Percentiles rank a stretch among this genome's conserved stretches.
These are phyloP conservation scores for Theileria annulata DNA, from an alignment of 169 alveolate genomes.

Conservation along the genomic window DNA sequence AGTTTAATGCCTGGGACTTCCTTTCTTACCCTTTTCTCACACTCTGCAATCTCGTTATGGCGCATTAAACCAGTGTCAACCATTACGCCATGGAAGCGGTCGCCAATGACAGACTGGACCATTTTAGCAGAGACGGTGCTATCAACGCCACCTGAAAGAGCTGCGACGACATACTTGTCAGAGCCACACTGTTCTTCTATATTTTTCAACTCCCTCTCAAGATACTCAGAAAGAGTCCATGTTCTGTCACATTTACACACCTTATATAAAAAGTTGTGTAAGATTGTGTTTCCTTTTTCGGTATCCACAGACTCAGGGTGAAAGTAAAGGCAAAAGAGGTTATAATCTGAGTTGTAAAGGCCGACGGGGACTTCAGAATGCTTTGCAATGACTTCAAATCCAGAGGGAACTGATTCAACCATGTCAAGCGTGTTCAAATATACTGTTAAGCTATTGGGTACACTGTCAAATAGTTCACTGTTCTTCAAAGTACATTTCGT, in stretches of 20 bases:
- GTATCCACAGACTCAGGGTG: constrained; percentile 76
- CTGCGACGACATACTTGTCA: constrained; percentile 75
- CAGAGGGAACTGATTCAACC: constrained; percentile 63
- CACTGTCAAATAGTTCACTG: constrained; percentile 52
- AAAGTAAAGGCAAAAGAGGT: constrained; percentile 65
- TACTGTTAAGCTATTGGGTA: constrained; percentile 27
- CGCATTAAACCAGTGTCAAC: constrained; percentile 77
- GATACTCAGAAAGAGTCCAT: constrained; percentile 45
- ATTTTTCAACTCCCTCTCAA: constrained; percentile 52
- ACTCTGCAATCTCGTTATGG: constrained; percentile 71
- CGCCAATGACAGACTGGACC: constrained; percentile 72
- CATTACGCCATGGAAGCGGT: constrained; percentile 74
- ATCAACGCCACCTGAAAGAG: constrained; percentile 80
- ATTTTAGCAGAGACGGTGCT: constrained; percentile 79
- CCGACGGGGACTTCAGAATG: constrained; percentile 53
- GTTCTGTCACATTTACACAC: constrained; percentile 66
- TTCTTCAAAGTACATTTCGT: constrained; percentile 30
- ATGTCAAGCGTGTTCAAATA: constrained; percentile 38
- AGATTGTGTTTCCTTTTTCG: constrained; percentile 59
- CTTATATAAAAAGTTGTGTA: constrained; percentile 69
- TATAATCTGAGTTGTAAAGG: constrained; percentile 51
- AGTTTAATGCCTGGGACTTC: constrained; percentile 75
- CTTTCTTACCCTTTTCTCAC: constrained; percentile 63
- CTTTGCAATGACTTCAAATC: constrained; percentile 61
- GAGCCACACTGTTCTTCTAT: constrained; percentile 62